Base-by-base conservation (phyloP, 805 yeast species). In the Lachancea waltii region DNA sequence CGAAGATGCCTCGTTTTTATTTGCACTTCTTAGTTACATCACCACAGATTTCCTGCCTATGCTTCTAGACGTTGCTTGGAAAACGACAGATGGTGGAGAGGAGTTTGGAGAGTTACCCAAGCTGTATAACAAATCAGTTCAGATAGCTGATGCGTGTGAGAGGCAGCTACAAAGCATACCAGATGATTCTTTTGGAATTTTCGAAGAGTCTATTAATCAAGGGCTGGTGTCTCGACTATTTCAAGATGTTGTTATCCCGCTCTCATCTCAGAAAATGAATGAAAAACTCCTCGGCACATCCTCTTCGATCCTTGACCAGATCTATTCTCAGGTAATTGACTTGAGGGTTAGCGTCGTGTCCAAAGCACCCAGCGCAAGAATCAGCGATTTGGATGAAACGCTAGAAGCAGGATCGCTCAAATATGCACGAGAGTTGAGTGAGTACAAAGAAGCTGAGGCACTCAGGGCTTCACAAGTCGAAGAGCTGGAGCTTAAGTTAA, bases 401-500 rank as follows among this genome's bases (percentile, higher is more conserved):
- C 17, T 15, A 15, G 20, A 20, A 28, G 7, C 19, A 5, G 8
- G 8, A 7, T 20, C 17, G 17, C 13, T 13, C 7, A 10, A 28
- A 14, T 15, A 15, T n/a, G n/a, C n/a, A n/a, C n/a, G n/a, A n/a
- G 21, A 6, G 14, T 11, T 33, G 10, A 14, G 22, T 5, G 29
- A 22, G 24, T 16, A 6, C 29, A 9, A 33, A 14, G 11, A 15
- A 4, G 35, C 24, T 16, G 15, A 15, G 9, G 21, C 8, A 7
- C 14, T 23, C 4, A 11, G 15, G 9, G n/a, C 35, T 3, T 6
- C n/a, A n/a, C n/a, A n/a, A 10, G 52, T 73, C 11, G 68, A 67
- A 25, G 77, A 75, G 33, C 54, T 72, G 10, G 54, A 60, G 9
- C 53, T 75, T 38, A 74, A 71, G 44, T 60, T 75, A 7, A 56